Evolutionary conservation across 2,329 filamentous ascomycete genomes (phyloP).

Genomic region (Elsinoe batatas): DNA sequence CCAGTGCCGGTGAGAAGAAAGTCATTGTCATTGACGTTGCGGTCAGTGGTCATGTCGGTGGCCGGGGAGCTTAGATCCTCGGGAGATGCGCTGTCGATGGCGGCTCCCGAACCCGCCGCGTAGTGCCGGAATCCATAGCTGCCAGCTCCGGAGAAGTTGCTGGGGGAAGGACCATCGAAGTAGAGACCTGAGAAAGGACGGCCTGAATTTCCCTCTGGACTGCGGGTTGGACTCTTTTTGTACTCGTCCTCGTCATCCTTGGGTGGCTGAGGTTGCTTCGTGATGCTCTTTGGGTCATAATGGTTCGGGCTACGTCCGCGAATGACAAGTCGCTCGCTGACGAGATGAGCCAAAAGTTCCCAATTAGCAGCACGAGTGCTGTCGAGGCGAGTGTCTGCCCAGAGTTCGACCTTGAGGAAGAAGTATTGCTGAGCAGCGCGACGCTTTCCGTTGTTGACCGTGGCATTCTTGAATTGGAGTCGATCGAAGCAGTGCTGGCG

Average conservation of each 20-base stretch:
- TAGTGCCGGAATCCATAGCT: neutral
- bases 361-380: constrained; percentile 43
- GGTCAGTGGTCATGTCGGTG: neutral
- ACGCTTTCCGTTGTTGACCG: constrained; percentile 86
- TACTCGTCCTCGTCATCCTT: neutral
- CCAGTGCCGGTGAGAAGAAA: neutral
- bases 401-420: constrained; percentile 78
- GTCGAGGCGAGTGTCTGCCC: constrained; percentile 52
- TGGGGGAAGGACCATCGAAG: neutral
- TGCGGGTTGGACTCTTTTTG: neutral
- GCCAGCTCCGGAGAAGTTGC: neutral
- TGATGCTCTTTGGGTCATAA: constrained; percentile 35
- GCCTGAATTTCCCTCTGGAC: neutral
- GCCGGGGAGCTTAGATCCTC: neutral
- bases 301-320: constrained; percentile 70
- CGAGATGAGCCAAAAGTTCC: constrained; percentile 60
- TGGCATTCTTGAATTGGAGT: constrained; percentile 90
- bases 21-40: neutral
- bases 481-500: constrained; percentile 65
- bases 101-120: neutral
- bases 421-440: constrained; percentile 88
- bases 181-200: neutral
- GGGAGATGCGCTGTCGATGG: neutral
- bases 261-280: neutral
- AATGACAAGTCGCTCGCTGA: constrained; percentile 78